Percentiles rank a stretch among this genome's conserved stretches.
These are phyloP conservation scores for Aspergillus japonicus DNA, from an alignment of 2,329 filamentous ascomycete species.

Conservation along the genomic window DNA sequence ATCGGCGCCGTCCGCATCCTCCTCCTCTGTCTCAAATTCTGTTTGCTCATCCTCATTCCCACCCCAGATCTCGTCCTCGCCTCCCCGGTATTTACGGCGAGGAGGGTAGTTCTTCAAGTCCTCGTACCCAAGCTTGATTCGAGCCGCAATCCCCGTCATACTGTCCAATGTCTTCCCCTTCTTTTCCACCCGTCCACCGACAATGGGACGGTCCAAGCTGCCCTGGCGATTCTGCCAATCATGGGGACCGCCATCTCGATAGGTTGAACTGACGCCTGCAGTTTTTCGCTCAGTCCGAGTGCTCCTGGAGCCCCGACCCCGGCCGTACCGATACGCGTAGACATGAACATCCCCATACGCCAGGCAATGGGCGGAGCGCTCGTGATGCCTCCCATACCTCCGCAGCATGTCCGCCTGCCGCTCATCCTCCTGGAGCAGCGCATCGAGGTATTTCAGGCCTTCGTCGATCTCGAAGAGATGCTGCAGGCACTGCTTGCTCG, in stretches of 20 bases:
- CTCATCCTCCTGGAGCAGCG: neutral
- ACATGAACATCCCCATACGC: neutral
- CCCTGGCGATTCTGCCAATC: neutral
- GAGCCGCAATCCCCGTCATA: neutral
- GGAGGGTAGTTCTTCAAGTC: neutral
- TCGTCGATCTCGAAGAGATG: neutral
- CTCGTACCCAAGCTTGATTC: neutral
- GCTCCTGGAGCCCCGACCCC: neutral
- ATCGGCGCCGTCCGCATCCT: conserved; percentile 10
- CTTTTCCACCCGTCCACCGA: neutral
- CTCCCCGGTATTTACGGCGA: neutral
- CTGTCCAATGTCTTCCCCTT: neutral
- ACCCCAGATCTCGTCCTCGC: neutral
- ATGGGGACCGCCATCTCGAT: neutral
- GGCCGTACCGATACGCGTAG: neutral
- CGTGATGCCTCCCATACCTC: neutral
- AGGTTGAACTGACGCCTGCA: neutral
- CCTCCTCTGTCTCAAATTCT: conserved; percentile 7
- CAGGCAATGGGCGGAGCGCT: neutral
- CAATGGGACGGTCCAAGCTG: neutral
- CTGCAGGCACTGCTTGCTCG: neutral
- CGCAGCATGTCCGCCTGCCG: neutral
- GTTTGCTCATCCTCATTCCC: conserved; percentile 1
- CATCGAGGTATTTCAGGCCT: neutral
- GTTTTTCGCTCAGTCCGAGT: neutral